Evolutionary conservation across 345 rosid genomes (phyloP).

Genomic region (Citrus sinensis): DVS_A1.0 CM039162.1:4187501-4188000

Average conservation of each 20-base stretch:
- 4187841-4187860: constrained; percentile 70
- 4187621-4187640: constrained; percentile 71
- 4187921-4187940: constrained; percentile 3
- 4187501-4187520: background rate
- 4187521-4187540: background rate
- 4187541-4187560: background rate
- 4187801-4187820: constrained; percentile 99
- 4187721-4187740: constrained; percentile 76
- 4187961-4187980: constrained; percentile 9
- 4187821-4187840: constrained; percentile 91
- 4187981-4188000: background rate
- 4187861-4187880: constrained; percentile 97
- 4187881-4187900: constrained; percentile 22
- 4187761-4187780: constrained; percentile 97
- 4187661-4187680: constrained; percentile 77
- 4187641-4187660: constrained; percentile 85
- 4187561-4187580: background rate
- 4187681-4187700: constrained; percentile 95
- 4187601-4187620: constrained; percentile 5
- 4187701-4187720: constrained; percentile 99
- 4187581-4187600: constrained; percentile 2
- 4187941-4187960: constrained; percentile 6
- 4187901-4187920: constrained; percentile 16
- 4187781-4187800: constrained; percentile 96
- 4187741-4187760: constrained; percentile 90